A percentile compares a stretch with the other conserved stretches of the same genome.
These are phyloP conservation scores for Amanita muscaria DNA, from an alignment of 768 basidiomycete genomes.

Conservation along the genomic window DNA sequence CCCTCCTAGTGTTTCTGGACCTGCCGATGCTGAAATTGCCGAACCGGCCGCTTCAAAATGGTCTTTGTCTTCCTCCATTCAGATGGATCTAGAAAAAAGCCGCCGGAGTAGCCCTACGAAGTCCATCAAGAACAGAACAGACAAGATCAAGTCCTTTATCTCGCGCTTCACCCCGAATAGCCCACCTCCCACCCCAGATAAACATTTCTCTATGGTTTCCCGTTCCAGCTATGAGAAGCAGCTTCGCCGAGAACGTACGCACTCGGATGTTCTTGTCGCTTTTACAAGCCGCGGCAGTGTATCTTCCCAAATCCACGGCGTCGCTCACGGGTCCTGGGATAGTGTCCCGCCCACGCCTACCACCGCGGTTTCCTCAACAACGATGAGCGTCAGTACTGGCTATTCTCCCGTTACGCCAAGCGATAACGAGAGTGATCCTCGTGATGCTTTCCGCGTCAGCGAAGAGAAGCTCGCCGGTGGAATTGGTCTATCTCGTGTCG, in stretches of 20 bases:
- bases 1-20: not conserved
- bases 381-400: conserved; percentile 1
- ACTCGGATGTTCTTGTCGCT: not conserved
- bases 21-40: too few species aligned
- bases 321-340: conserved; percentile 5
- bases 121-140: conserved; percentile 1
- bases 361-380: not conserved
- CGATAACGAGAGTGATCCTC: not conserved
- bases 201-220: not conserved
- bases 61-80: conserved; percentile 7
- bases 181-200: not conserved
- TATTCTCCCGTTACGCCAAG: conserved; percentile 4
- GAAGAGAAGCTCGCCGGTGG: not conserved
- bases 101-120: not conserved
- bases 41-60: conserved; percentile 2
- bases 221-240: not conserved
- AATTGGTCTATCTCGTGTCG: not conserved
- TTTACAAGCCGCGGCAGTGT: not conserved
- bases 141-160: conserved; percentile 6
- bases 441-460: not conserved
- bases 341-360: conserved; percentile 6
- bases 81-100: conserved; percentile 2
- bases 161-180: not conserved
- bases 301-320: not conserved
- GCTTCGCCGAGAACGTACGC: not conserved